A percentile compares a stretch with the other conserved stretches of the same genome.
These are phyloP conservation scores for Cylindrotheca closterium DNA, from an alignment of 108 stramenopile species.

Conservation along the genomic window DNA sequence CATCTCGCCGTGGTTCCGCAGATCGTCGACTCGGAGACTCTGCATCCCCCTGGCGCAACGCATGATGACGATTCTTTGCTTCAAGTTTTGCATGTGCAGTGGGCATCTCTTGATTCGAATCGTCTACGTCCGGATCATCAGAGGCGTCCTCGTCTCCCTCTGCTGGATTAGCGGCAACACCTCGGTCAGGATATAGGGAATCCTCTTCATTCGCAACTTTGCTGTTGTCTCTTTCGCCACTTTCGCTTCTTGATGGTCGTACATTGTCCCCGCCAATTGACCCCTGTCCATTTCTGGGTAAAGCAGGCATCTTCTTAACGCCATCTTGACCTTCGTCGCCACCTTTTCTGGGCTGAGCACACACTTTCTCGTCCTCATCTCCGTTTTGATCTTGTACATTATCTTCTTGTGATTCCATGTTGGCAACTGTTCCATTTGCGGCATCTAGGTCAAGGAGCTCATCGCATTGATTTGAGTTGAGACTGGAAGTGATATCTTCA, in stretches of 20 bases:
- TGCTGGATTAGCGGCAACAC: slow-evolving; percentile 44
- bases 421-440: not conserved
- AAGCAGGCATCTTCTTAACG: not conserved
- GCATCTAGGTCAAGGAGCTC: not conserved
- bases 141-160: slow-evolving; percentile 75
- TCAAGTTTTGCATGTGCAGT: not conserved
- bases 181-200: slow-evolving; percentile 50
- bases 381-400: not conserved
- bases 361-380: not conserved
- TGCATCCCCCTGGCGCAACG: not conserved
- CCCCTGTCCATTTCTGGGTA: not conserved
- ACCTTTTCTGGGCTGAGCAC: not conserved
- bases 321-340: not conserved
- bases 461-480: not conserved
- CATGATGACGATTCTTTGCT: slow-evolving; percentile 14
- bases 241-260: too few relatives aligned
- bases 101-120: slow-evolving; percentile 37
- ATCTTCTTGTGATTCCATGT: slow-evolving; percentile 4
- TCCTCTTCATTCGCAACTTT: slow-evolving; percentile 42
- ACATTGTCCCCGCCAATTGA: too few relatives aligned
- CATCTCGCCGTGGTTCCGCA: not conserved
- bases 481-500: slow-evolving; percentile 25
- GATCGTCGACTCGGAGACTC: not conserved
- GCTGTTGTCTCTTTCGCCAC: too few relatives aligned
- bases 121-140: slow-evolving; percentile 77